These are phyloP conservation scores for Paraphoma chrysanthemicola DNA, from an alignment of 2,329 filamentous ascomycete species.

Conservation along the genomic window DNA sequence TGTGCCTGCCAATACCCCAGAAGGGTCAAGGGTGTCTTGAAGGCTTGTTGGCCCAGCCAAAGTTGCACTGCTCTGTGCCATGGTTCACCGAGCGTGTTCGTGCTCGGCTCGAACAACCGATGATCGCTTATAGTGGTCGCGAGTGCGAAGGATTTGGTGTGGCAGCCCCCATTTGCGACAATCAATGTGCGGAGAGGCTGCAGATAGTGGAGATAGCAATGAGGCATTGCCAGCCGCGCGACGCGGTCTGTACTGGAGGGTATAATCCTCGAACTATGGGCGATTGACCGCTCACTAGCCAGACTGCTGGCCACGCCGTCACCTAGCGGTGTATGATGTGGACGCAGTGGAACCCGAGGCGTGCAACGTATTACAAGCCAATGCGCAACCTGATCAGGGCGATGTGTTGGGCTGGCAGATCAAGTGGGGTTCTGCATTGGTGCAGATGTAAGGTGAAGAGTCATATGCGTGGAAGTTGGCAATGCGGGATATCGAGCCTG, in stretches of 20 bases:
- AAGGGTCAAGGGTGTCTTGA: background rate
- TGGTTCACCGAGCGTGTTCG: conserved; percentile 3
- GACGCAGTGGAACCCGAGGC: conserved; percentile 3
- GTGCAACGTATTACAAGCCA: conserved; percentile 8
- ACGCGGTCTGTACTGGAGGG: conserved; percentile 13
- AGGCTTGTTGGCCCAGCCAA: background rate
- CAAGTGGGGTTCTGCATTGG: conserved; percentile 5
- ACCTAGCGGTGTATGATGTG: conserved; percentile 17
- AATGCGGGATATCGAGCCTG: background rate
- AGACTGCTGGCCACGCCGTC: conserved; percentile 1
- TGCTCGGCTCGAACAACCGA: conserved; percentile 12
- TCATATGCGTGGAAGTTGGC: conserved; percentile 4
- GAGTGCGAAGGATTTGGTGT: conserved; percentile 6
- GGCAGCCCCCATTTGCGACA: conserved; percentile 11
- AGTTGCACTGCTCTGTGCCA: background rate
- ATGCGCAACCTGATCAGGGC: background rate
- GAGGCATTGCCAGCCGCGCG: conserved; percentile 12
- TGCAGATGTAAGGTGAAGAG: conserved; percentile 10
- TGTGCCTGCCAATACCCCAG: background rate
- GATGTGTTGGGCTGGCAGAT: background rate
- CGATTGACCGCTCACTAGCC: conserved; percentile 5
- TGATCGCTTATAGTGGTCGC: background rate
- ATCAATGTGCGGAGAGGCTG: conserved; percentile 11
- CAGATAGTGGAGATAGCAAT: background rate
- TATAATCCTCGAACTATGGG: conserved; percentile 6